Evolutionary conservation across 768 basidiomycete species (phyloP).

Genomic region (Termitomyces sp.): DNA sequence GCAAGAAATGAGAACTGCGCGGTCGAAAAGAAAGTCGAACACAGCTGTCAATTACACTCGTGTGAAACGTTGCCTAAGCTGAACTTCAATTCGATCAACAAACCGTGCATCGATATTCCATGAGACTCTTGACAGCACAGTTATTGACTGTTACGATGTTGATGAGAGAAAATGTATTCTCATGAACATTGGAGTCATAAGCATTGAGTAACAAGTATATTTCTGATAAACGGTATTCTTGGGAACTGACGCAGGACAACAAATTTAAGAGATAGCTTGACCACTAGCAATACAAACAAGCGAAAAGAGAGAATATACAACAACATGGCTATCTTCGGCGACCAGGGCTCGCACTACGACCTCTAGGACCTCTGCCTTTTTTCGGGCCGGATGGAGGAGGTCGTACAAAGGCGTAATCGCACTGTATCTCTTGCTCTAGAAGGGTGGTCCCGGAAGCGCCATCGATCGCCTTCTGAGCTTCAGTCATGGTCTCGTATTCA

Average conservation of each 20-base stretch:
- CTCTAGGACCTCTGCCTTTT: conserved; percentile 64
- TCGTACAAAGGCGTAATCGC: conserved; percentile 90
- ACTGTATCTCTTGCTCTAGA: conserved; percentile 82
- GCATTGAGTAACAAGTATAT: neutral
- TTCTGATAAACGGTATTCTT: neutral
- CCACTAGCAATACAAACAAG: neutral
- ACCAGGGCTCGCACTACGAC: conserved; percentile 79
- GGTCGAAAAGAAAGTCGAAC: neutral
- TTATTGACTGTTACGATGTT: neutral
- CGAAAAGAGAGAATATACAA: neutral
- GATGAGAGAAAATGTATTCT: neutral
- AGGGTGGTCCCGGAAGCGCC: conserved; percentile 79
- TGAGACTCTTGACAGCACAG: too few relatives aligned
- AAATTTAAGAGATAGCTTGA: neutral
- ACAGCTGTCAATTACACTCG: neutral
- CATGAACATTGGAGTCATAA: neutral
- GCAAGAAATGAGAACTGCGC: neutral
- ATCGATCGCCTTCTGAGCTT: conserved; percentile 92
- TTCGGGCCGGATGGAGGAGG: conserved; percentile 83
- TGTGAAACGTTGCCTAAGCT: conserved; percentile 2
- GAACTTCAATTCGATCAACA: conserved; percentile 1
- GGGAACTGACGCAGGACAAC: neutral
- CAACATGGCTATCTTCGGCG: conserved; percentile 38
- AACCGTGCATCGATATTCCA: neutral
- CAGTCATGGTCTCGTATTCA: conserved; percentile 93